A percentile compares a stretch with the other conserved stretches of the same genome.
These are phyloP conservation scores for Saturnispora serradocipensis DNA, from an alignment of 805 yeast species.

Conservation along the genomic window DNA sequence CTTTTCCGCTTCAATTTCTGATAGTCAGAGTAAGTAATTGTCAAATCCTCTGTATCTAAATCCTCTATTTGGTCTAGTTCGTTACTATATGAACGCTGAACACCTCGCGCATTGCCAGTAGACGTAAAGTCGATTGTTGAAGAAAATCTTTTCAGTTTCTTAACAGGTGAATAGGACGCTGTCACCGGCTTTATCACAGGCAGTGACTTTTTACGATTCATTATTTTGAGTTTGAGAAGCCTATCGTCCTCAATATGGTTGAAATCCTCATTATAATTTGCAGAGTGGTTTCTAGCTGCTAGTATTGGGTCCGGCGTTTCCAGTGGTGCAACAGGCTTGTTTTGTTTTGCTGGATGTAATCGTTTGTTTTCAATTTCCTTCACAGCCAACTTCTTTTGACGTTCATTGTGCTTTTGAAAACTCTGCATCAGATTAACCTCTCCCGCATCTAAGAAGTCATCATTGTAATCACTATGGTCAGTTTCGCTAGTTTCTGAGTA, in stretches of 20 bases:
- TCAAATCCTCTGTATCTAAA: constrained; percentile 20
- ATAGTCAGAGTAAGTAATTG: constrained; percentile 23
- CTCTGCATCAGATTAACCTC: constrained; percentile 1
- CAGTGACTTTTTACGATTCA: constrained; percentile 20
- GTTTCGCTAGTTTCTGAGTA: constrained; percentile 23
- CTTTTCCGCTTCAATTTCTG: constrained; percentile 20
- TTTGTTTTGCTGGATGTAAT: background rate
- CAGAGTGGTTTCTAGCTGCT: background rate
- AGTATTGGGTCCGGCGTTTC: background rate
- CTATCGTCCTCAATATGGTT: constrained; percentile 21
- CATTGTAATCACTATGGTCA: constrained; percentile 26
- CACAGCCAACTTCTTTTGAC: constrained; percentile 2
- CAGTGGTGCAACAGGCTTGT: background rate
- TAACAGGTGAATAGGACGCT: constrained; percentile 14
- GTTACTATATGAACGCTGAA: constrained; percentile 9
- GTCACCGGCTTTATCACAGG: constrained; percentile 16
- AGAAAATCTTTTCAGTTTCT: constrained; percentile 20
- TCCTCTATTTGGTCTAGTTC: constrained; percentile 22
- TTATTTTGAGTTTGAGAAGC: constrained; percentile 12
- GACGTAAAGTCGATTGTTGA: constrained; percentile 21
- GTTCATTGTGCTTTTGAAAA: constrained; percentile 4
- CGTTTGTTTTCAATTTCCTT: constrained; percentile 2
- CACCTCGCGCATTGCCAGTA: background rate
- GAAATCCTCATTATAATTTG: constrained; percentile 18
- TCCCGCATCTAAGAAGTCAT: constrained; percentile 18